Evolutionary conservation across 805 yeast species (phyloP).

Genomic region (Teunomyces funiuensis): DNA sequence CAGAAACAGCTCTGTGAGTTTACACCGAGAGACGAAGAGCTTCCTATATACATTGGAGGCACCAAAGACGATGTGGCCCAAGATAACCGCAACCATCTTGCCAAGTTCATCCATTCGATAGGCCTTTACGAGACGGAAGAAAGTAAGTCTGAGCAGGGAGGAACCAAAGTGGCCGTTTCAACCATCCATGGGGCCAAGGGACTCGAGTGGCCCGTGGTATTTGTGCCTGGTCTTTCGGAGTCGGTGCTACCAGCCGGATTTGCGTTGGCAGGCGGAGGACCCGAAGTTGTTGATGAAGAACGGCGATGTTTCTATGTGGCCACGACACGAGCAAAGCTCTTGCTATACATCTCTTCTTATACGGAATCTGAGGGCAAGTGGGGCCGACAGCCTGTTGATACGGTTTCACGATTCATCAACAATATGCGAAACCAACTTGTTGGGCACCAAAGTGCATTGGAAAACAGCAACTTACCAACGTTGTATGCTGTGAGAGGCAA

Average conservation of each 20-base stretch:
- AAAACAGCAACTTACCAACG: constrained; percentile 12
- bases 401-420: constrained; percentile 29
- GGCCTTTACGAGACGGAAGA: constrained; percentile 33
- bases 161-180: constrained; percentile 46
- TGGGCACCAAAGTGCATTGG: constrained; percentile 19
- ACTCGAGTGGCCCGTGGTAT: constrained; percentile 92
- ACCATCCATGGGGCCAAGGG: constrained; percentile 95
- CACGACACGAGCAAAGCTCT: constrained; percentile 71
- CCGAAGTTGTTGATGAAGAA: constrained; percentile 61
- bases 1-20: constrained; percentile 35
- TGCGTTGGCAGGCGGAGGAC: constrained; percentile 33
- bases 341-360: constrained; percentile 47
- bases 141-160: constrained; percentile 19
- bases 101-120: constrained; percentile 31
- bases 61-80: constrained; percentile 9
- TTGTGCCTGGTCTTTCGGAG: constrained; percentile 70
- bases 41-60: constrained; percentile 9
- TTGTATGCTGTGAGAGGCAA: constrained; percentile 19
- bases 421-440: constrained; percentile 10
- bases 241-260: constrained; percentile 63
- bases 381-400: constrained; percentile 21
- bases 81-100: constrained; percentile 19
- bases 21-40: constrained; percentile 28
- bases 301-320: constrained; percentile 87
- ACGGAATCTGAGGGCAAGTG: constrained; percentile 16